Percentiles rank a stretch among this genome's conserved stretches.
Conservation (phyloP, 1,139 yeast species). For the Taiozyma sp. region DNA sequence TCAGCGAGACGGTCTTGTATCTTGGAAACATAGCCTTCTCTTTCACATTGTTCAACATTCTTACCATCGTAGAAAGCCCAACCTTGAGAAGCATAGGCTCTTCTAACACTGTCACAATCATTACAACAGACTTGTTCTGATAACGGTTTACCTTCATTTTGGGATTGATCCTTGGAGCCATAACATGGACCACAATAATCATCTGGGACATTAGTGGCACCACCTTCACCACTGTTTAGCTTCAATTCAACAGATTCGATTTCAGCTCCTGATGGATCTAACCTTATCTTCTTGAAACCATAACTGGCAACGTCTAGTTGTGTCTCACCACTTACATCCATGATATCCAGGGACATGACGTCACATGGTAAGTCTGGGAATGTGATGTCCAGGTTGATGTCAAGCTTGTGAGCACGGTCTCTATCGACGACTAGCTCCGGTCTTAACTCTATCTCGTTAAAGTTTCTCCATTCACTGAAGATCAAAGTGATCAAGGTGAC, state of each 20-base stretch:
- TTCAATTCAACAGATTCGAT: slow-evolving; percentile 31
- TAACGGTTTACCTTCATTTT: slow-evolving; percentile 37
- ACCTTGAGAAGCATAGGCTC: slow-evolving; percentile 68
- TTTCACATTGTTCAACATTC: slow-evolving; percentile 84
- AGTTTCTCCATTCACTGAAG: slow-evolving; percentile 72
- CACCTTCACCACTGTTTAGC: slow-evolving; percentile 25
- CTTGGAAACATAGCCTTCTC: slow-evolving; percentile 71
- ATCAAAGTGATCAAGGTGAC: slow-evolving; percentile 59
- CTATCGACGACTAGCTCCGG: slow-evolving; percentile 90
- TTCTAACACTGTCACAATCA: slow-evolving; percentile 74
- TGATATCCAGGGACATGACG: slow-evolving; percentile 51
- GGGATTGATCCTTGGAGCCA: slow-evolving; percentile 69
- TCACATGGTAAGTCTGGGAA: slow-evolving; percentile 89
- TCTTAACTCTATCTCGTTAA: slow-evolving; percentile 57
- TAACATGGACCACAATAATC: slow-evolving; percentile 86
- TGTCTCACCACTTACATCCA: slow-evolving; percentile 85
- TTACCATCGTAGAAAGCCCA: slow-evolving; percentile 94
- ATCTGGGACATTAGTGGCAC: slow-evolving; percentile 32
- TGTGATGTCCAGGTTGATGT: slow-evolving; percentile 73
- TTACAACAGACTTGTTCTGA: slow-evolving; percentile 66
- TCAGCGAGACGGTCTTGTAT: slow-evolving; percentile 60
- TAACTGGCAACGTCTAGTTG: slow-evolving; percentile 67
- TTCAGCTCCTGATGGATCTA: slow-evolving; percentile 43
- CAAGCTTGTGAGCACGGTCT: slow-evolving; percentile 71
- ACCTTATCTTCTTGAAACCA: slow-evolving; percentile 68